phyloP scores from a whole-genome alignment of 495 filamentous ascomycete species.

The Thermochaetoides thermophila region DNA sequence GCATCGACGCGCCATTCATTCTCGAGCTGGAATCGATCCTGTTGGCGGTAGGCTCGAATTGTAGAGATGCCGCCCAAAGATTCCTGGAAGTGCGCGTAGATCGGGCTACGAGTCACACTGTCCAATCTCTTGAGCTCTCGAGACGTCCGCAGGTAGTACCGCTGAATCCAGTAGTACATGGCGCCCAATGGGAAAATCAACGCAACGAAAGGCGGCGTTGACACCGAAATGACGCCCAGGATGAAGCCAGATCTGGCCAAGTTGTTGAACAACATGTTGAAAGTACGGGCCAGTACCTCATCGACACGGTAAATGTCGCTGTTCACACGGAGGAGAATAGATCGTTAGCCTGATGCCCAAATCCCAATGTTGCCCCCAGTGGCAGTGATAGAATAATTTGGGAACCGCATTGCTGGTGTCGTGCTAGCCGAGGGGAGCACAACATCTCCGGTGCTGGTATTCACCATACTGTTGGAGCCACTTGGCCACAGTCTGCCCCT shows the following conservation, averaged over 20 bases:
- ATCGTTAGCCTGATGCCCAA: slow-evolving; percentile 16
- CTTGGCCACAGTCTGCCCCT: slow-evolving; percentile 8
- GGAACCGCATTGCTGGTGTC: too few relatives aligned
- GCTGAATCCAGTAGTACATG: slow-evolving; percentile 85
- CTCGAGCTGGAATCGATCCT: slow-evolving; percentile 73
- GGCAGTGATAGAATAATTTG: too few relatives aligned
- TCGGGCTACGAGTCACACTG: slow-evolving; percentile 86
- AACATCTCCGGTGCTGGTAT: slow-evolving; percentile 4
- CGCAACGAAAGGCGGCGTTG: slow-evolving; percentile 67
- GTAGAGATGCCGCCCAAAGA: slow-evolving; percentile 88
- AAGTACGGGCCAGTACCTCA: slow-evolving; percentile 82
- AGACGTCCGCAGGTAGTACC: slow-evolving; percentile 93
- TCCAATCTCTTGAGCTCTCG: slow-evolving; percentile 93
- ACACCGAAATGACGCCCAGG: slow-evolving; percentile 64
- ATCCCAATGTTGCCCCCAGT: slow-evolving; percentile 2
- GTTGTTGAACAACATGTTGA: slow-evolving; percentile 92
- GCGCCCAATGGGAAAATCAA: slow-evolving; percentile 67
- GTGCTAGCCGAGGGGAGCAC: too few relatives aligned
- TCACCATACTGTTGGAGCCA: slow-evolving; percentile 8
- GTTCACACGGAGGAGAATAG: slow-evolving; percentile 2
- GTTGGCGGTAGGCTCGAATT: slow-evolving; percentile 91
- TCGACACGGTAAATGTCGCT: slow-evolving; percentile 94
- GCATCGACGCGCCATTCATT: slow-evolving; percentile 98
- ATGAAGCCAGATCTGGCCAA: slow-evolving; percentile 73
- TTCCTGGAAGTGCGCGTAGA: slow-evolving; percentile 98